A percentile compares a stretch with the other conserved stretches of the same genome.
Evolutionary conservation across 345 rosid species (phyloP).

Genomic region (Noccaea bulbosa): DNA sequence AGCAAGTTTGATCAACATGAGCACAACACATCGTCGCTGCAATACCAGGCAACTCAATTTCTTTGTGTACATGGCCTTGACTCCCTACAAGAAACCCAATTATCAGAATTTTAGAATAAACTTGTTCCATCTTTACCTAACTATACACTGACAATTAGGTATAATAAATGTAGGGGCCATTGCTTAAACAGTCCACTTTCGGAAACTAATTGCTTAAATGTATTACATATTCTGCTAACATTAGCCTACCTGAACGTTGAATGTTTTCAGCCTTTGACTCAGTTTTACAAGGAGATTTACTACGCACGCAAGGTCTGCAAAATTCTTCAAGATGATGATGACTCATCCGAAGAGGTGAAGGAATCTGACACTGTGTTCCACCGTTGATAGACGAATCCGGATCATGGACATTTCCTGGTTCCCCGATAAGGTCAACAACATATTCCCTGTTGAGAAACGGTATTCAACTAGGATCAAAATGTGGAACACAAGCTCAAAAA

Average conservation of each 20-base stretch:
- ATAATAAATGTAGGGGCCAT: neutral
- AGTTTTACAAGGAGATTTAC: conserved; percentile 44
- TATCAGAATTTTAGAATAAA: neutral
- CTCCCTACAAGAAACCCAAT: conserved; percentile 48
- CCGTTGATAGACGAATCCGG: conserved; percentile 92
- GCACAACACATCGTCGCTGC: conserved; percentile 28
- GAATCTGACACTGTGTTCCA: conserved; percentile 55
- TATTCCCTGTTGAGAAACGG: conserved; percentile 71
- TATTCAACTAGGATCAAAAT: conserved; percentile 21
- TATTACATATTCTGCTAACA: conserved; percentile 9
- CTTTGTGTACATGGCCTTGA: conserved; percentile 39
- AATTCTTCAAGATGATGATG: conserved; percentile 61
- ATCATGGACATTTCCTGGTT: conserved; percentile 85
- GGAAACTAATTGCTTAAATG: too few species aligned
- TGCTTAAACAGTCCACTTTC: too few species aligned
- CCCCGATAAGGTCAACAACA: conserved; percentile 92
- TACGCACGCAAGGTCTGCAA: conserved; percentile 52
- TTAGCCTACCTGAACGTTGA: conserved; percentile 52
- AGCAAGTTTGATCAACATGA: conserved; percentile 44
- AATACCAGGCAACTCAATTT: conserved; percentile 37
- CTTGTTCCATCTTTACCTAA: conserved; percentile 3
- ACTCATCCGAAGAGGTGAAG: conserved; percentile 73
- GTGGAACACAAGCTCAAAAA: conserved; percentile 16
- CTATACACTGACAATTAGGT: neutral
- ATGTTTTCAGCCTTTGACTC: conserved; percentile 45